Conservation (phyloP, 495 filamentous ascomycete genomes). For the Thermochaetoides thermophila region DNA sequence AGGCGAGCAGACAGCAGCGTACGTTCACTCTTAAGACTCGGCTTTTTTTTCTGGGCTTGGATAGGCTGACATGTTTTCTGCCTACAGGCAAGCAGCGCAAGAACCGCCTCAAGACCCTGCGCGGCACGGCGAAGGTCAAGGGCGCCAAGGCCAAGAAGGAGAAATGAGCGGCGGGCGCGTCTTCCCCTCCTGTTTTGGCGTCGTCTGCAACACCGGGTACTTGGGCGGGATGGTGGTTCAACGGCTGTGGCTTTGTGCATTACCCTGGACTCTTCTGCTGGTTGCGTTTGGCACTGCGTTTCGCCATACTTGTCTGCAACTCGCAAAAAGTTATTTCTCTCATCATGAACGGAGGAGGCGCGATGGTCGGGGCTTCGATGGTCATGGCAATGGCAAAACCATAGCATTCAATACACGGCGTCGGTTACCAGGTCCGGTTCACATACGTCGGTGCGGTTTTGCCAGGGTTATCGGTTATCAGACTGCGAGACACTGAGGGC, state of each 20-base stretch:
- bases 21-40: constrained; percentile 35
- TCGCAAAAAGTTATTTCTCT: too few relatives aligned
- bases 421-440: constrained; percentile 10
- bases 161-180: constrained; percentile 29
- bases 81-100: constrained; percentile 97
- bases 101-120: constrained; percentile 97
- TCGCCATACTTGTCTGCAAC: constrained; percentile 11
- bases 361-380: constrained; percentile 20
- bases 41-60: too few relatives aligned
- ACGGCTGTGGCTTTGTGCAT: constrained; percentile 23
- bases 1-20: constrained; percentile 95
- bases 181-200: constrained; percentile 15
- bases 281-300: constrained; percentile 14
- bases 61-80: too few relatives aligned
- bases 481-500: too few relatives aligned
- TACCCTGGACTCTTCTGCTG: constrained; percentile 17
- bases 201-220: constrained; percentile 14
- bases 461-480: too few relatives aligned
- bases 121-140: constrained; percentile 84
- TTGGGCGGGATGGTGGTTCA: constrained; percentile 15
- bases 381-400: constrained; percentile 16
- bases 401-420: constrained; percentile 24
- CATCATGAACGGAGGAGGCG: constrained; percentile 19
- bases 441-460: too few relatives aligned
- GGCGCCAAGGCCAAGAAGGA: constrained; percentile 73